Base-by-base conservation (phyloP, 176 grass and related monocot species). In the Pontederia paniculata region DNA sequence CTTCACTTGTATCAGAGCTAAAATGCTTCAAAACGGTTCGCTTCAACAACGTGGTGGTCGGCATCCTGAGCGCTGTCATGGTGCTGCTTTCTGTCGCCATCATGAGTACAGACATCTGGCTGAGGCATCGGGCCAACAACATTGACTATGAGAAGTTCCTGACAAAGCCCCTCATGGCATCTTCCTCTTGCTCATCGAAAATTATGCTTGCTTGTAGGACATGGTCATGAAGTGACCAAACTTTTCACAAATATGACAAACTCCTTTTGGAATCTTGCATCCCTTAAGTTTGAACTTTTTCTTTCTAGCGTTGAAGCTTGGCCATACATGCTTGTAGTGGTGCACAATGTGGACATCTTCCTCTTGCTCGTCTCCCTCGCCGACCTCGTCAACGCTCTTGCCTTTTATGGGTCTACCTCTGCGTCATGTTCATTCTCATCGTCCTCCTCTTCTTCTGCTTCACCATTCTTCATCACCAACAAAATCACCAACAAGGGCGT, bases 321-420 rank as follows among this genome's bases (percentile, higher is more conserved):
- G n/a, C n/a, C n/a, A n/a, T n/a, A n/a, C n/a, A n/a, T n/a, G n/a
- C n/a, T n/a, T n/a, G n/a, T n/a, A n/a, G n/a, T n/a, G n/a, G n/a
- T n/a, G n/a, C n/a, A n/a, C n/a, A n/a, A n/a, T n/a, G n/a, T n/a
- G n/a, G 78, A 78, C 41, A 66, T 51, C 5, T 76, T 73, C 45
- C 22, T 87, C 67, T 6, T 78, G 12, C 23, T 42, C 14, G 62
- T 63, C 6, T 82, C 84, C 42, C 15, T 69, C 41, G 56, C 57
- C 4, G 69, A 56, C 12, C 21, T 72, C 56, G 17, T 49, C 48
- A 56, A 56, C 58, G 76, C 84, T 62, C 79, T 2, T 17, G 58
- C 2, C 68, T 83, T 9, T 72, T 88, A n/a, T 76, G 84, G 68
- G 1, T 73, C 21, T 82, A 88, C 75, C 76, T 88, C 17, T 12